Percentiles rank a stretch among this genome's conserved stretches.
phyloP scores from a whole-genome alignment of 1,284 basidiomycete genomes.

The Exsudoporus floridanus region DNA sequence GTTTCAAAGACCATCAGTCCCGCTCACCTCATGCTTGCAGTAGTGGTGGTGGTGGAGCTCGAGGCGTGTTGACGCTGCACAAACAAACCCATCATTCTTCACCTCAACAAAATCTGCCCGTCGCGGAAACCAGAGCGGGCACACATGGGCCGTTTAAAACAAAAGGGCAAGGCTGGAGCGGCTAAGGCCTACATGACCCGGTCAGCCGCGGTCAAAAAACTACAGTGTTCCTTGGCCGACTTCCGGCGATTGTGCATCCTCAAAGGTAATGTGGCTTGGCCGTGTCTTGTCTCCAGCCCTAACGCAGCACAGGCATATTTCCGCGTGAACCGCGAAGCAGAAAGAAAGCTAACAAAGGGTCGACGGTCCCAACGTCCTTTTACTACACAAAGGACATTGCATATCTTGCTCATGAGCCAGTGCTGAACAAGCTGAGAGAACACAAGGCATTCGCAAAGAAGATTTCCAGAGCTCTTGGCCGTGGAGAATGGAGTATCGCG shows the following conservation, averaged over 20 bases:
- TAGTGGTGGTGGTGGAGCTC: conserved; percentile 7
- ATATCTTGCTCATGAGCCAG: conserved; percentile 96
- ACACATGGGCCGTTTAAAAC: conserved; percentile 84
- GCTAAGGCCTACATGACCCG: conserved; percentile 96
- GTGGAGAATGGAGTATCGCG: conserved; percentile 93
- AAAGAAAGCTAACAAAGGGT: conserved; percentile 97
- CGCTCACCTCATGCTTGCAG: conserved; percentile 32
- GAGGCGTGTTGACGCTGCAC: conserved; percentile 30
- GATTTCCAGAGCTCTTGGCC: conserved; percentile 88
- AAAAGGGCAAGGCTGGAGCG: conserved; percentile 89
- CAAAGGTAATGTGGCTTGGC: conserved; percentile 70
- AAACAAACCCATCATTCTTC: conserved; percentile 26
- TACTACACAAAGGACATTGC: conserved; percentile 99
- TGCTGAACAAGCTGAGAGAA: conserved; percentile 92
- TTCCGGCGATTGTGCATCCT: conserved; percentile 97
- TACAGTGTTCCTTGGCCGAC: conserved; percentile 96
- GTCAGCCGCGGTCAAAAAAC: conserved; percentile 85
- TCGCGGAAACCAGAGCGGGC: not conserved
- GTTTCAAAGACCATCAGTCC: not conserved
- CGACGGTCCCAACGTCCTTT: conserved; percentile 94
- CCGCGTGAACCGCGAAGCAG: conserved; percentile 91
- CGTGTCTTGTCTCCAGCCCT: not conserved
- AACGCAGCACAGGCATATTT: conserved; percentile 76
- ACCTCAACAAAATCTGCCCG: not conserved
- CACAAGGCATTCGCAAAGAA: conserved; percentile 99